Base-by-base conservation (phyloP, 768 basidiomycete genomes). In the Termitomyces sp. region DNA sequence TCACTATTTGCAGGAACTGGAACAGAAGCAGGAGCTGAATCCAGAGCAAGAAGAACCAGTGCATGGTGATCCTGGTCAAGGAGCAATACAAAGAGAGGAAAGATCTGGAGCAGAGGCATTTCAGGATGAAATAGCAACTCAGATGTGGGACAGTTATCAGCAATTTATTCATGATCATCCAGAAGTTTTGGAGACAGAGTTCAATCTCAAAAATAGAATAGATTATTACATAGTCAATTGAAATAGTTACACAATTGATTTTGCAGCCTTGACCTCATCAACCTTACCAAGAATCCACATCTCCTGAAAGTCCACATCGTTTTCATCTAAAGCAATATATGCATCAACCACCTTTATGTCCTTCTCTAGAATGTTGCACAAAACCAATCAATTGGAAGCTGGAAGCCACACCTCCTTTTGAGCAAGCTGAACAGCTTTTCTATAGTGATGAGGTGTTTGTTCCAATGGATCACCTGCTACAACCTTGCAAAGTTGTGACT, bases 321-420 rank as follows among this genome's bases (percentile, higher is more conserved):
- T 31, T 14, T 57, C 25, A 19, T 44, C 38, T 38, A 65, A 43
- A 19, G 53, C 58, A 21, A 58, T 34, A 43, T 67, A 65, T 8
- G 54, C 54, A 53, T 67, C 60, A 10, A 53, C 62, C 43, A 59
- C 53, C 23, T 58, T 55, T 17, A 58, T 64, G 41, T 64, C 56
- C 21, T 52, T n/a, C n/a, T n/a, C n/a, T n/a, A n/a, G n/a, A n/a
- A n/a, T n/a, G n/a, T n/a, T n/a, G n/a, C 37, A 53, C 0, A 65
- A 27, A 16, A 45, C 42, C 4, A 62, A 41, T 21, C 48, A 40
- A 14, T 66, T 41, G 10, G 35, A 19, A 3, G 31, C 35, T 5
- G 5, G 14, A 14, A 68, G 60, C 64, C 66, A 65, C 19, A 31
- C 11, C 35, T 66, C 58, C 27, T 64, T 53, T 44, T 62, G 51